Evolutionary conservation across 2,329 filamentous ascomycete species (phyloP), one percentile per base, ranked within the genome.

Genomic region (Knoxdaviesia proteae): DNA sequence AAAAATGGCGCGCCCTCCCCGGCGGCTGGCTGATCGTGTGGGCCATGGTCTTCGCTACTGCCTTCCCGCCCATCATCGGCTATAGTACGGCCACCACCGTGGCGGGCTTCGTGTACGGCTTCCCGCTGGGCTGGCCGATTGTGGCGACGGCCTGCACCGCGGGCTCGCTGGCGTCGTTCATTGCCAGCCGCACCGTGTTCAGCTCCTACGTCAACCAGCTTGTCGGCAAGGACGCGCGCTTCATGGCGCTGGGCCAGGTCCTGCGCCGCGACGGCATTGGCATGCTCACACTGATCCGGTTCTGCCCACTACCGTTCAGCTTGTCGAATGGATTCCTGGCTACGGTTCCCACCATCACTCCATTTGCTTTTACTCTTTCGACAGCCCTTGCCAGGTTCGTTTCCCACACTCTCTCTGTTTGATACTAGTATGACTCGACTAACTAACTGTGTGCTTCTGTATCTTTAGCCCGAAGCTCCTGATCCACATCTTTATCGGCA

Each of bases 241-340:
- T 98, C 57, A 75, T 90, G 7, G 90, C 90, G 5, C 69, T 98
- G 31, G 74, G 82, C 29, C 71, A 94, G 52, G 90, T 90, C 6
- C 66, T 98, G 47, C 84, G 93, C 49, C 78, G 83, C 53, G 90
- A 98, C 53, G 90, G 90, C 1, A 60, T 98, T 42, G 81, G 84
- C 52, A 76, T 96, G 43, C 68, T 98, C 39, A 78, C 84, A 48
- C 92, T 90, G 71, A 90, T 98, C 51, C 74, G 90, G 32, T 71
- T 96, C 49, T 96, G 88, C 53, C 90, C 90, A 2, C 58, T 98
- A 46, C 90, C 90, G 9, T 98, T 93, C 58, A 90, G 82, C 42
- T 65, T 96, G 50, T 87, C 82, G 55, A 98, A 98, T 56, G 90
- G 86, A 41, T 93, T 93, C 47, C 74, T 98, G 44, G 84, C 84